Evolutionary conservation across 2,329 filamentous ascomycete species (phyloP).

Genomic region (Sarocladium kiliense): DNA sequence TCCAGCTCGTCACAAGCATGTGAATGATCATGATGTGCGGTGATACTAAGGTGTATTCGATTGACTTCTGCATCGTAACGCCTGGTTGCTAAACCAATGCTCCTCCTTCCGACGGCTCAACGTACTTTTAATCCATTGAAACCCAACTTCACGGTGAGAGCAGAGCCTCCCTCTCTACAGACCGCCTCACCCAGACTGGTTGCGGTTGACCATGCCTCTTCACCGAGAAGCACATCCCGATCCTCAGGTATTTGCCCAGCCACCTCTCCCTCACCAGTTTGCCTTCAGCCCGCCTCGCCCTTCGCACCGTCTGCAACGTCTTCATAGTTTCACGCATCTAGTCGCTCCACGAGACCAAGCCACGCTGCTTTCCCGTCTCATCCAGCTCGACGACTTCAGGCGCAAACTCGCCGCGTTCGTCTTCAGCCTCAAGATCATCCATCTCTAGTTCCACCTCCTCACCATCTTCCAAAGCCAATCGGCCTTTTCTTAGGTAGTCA

Average conservation of each 20-base stretch:
- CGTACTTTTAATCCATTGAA: too few relatives aligned
- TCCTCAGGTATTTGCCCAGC: background rate
- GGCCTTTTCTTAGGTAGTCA: slow-evolving; percentile 43
- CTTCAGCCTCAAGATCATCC: slow-evolving; percentile 47
- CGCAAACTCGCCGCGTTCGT: slow-evolving; percentile 48
- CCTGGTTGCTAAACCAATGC: too few relatives aligned
- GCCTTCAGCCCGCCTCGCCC: background rate
- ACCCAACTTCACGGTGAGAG: background rate
- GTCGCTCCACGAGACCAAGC: slow-evolving; percentile 43
- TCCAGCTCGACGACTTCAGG: slow-evolving; percentile 50
- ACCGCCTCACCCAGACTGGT: background rate
- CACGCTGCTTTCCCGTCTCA: slow-evolving; percentile 44
- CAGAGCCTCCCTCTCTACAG: background rate
- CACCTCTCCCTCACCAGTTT: background rate
- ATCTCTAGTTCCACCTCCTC: slow-evolving; percentile 43
- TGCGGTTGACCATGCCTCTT: background rate
- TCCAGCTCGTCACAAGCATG: slow-evolving; percentile 23
- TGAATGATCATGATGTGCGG: slow-evolving; percentile 9
- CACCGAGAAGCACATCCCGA: background rate
- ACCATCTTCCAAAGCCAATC: slow-evolving; percentile 47
- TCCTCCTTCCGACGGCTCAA: too few relatives aligned
- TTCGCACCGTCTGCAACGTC: background rate
- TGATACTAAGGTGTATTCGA: too few relatives aligned
- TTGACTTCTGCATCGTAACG: background rate
- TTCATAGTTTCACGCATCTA: slow-evolving; percentile 15